Percentiles rank a stretch among this genome's conserved stretches.
Conservation (phyloP, 2,329 filamentous ascomycete genomes). For the Trichocomaceae sp. region DNA sequence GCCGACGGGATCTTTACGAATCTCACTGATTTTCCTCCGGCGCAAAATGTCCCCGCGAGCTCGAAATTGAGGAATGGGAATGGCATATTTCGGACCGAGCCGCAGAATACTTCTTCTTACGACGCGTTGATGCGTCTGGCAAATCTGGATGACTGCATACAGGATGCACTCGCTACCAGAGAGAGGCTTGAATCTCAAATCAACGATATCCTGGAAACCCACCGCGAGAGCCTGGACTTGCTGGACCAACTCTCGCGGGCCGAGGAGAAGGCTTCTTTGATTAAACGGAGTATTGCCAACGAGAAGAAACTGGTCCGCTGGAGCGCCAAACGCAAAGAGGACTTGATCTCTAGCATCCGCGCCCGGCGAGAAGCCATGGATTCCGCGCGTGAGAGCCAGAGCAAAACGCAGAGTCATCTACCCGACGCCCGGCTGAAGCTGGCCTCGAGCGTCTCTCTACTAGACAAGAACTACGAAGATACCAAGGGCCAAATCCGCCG, state of each 20-base stretch:
- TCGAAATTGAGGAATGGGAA: too few relatives aligned
- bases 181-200: constrained; percentile 73
- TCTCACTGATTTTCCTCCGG: constrained; percentile 57
- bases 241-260: constrained; percentile 32
- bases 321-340: constrained; percentile 57
- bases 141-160: constrained; percentile 83
- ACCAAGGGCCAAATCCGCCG: constrained; percentile 82
- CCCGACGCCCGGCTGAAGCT: constrained; percentile 56
- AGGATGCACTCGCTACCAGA: constrained; percentile 75
- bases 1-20: constrained; percentile 79
- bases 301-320: constrained; percentile 62
- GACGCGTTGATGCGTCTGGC: constrained; percentile 80
- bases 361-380: constrained; percentile 62
- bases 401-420: constrained; percentile 55
- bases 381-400: constrained; percentile 55
- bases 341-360: constrained; percentile 60
- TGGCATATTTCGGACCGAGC: constrained; percentile 40
- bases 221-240: constrained; percentile 26
- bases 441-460: constrained; percentile 47
- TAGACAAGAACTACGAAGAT: constrained; percentile 52
- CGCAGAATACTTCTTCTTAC: constrained; percentile 70
- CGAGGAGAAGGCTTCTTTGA: constrained; percentile 34
- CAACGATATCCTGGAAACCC: constrained; percentile 44
- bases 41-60: constrained; percentile 22
- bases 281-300: constrained; percentile 49